Evolutionary conservation across 768 basidiomycete genomes (phyloP).

Genomic region (Lyophyllum atratum): DNA sequence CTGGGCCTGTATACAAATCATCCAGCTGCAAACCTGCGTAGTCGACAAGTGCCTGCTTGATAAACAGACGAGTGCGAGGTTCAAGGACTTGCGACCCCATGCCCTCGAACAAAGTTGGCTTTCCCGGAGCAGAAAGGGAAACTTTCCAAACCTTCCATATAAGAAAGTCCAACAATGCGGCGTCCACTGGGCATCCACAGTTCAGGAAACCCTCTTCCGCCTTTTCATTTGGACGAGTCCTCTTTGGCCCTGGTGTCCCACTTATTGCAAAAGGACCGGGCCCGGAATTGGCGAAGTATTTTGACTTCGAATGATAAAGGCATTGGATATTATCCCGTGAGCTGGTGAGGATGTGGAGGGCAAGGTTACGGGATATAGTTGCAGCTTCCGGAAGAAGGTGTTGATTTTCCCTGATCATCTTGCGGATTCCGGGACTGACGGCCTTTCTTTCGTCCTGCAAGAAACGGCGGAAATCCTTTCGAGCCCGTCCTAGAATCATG

Average conservation of each 20-base stretch:
- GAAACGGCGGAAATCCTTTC: not conserved
- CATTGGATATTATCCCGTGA: not conserved
- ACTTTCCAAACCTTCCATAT: not conserved
- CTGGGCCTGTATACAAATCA: too few relatives aligned
- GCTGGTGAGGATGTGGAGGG: not conserved
- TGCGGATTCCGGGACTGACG: not conserved
- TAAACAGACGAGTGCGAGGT: not conserved
- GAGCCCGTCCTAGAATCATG: too few relatives aligned
- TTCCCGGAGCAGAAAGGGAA: not conserved
- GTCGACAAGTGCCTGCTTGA: not conserved
- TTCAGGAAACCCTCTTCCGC: not conserved
- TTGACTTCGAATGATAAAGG: not conserved
- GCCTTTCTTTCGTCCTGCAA: not conserved
- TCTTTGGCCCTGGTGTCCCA: not conserved
- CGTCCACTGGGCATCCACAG: not conserved
- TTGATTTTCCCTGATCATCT: not conserved
- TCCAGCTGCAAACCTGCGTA: not conserved
- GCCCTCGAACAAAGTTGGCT: not conserved
- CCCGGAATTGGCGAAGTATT: not conserved
- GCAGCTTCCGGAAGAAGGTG: not conserved
- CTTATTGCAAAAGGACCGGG: too few relatives aligned
- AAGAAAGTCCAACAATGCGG: not conserved
- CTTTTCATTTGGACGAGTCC: not conserved
- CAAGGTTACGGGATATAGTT: not conserved
- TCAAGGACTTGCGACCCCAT: not conserved